A percentile compares a stretch with the other conserved stretches of the same genome.
Conservation (phyloP, 2,329 filamentous ascomycete species). For the Rhynchosporium graminicola region DNA sequence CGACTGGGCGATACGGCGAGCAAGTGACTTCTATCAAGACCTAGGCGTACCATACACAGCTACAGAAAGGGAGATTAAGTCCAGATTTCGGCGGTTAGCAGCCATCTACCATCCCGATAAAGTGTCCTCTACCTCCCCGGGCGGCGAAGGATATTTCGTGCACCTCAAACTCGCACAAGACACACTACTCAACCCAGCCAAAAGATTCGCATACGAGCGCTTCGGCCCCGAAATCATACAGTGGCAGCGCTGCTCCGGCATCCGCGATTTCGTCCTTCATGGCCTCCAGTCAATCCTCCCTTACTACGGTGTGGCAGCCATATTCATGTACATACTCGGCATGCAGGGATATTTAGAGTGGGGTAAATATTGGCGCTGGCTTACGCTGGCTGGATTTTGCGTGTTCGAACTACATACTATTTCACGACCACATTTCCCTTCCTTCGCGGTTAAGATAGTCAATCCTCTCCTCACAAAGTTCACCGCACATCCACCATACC, state of each 20-base stretch:
- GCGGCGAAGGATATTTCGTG: constrained; percentile 64
- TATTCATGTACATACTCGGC: constrained; percentile 61
- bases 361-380: constrained; percentile 67
- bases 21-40: constrained; percentile 76
- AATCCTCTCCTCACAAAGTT: constrained; percentile 47
- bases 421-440: constrained; percentile 55
- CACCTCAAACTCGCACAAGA: constrained; percentile 83
- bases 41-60: constrained; percentile 70
- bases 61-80: constrained; percentile 76
- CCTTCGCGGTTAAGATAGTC: constrained; percentile 45
- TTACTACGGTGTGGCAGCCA: constrained; percentile 61
- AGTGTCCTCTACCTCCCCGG: constrained; percentile 35
- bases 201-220: constrained; percentile 85
- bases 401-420: constrained; percentile 59
- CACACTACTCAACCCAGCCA: constrained; percentile 72
- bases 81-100: constrained; percentile 76
- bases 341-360: constrained; percentile 68
- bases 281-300: constrained; percentile 63
- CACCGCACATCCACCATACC: constrained; percentile 58
- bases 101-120: constrained; percentile 85
- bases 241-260: constrained; percentile 67
- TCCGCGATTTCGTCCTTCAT: constrained; percentile 70
- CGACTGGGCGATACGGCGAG: constrained; percentile 73
- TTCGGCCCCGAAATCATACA: constrained; percentile 72
- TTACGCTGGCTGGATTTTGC: constrained; percentile 54